Percentiles rank a stretch among this genome's conserved stretches.
Evolutionary conservation across 208 protist genomes (phyloP).

Genomic region (Leptomonas seymouri): DNA sequence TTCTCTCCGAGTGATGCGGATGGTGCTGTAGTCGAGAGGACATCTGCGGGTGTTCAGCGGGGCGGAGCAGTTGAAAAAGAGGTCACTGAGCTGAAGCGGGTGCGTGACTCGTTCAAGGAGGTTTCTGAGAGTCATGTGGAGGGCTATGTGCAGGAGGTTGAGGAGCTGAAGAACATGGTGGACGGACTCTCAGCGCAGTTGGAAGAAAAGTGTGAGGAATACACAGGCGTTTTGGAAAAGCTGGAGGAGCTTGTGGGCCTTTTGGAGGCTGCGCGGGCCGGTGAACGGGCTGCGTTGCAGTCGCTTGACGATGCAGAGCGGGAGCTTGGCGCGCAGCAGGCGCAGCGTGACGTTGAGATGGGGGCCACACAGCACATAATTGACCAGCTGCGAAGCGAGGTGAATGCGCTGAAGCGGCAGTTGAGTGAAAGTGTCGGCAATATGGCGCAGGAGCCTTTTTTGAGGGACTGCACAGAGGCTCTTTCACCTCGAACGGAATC

Average conservation of each 20-base stretch:
- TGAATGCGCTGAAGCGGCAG: neutral
- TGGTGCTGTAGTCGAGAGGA: too few species aligned
- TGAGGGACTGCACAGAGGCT: neutral
- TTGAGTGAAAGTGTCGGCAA: neutral
- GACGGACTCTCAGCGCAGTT: slow-evolving; percentile 50
- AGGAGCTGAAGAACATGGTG: slow-evolving; percentile 46
- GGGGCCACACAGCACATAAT: slow-evolving; percentile 11
- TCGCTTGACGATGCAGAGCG: slow-evolving; percentile 38
- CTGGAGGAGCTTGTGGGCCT: slow-evolving; percentile 73
- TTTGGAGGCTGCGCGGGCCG: slow-evolving; percentile 53
- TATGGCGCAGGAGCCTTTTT: neutral
- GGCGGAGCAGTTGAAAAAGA: slow-evolving; percentile 34
- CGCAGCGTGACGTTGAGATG: slow-evolving; percentile 14
- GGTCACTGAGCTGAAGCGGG: slow-evolving; percentile 11
- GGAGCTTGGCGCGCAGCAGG: slow-evolving; percentile 35
- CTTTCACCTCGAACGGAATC: neutral
- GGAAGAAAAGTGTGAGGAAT: slow-evolving; percentile 45
- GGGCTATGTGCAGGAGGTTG: slow-evolving; percentile 36
- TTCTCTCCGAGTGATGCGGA: too few species aligned
- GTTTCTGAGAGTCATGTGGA: slow-evolving; percentile 15
- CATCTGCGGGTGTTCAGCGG: too few species aligned
- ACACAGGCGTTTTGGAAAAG: slow-evolving; percentile 52
- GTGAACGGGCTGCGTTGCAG: slow-evolving; percentile 49
- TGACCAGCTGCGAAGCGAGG: slow-evolving; percentile 3
- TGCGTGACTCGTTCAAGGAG: slow-evolving; percentile 34